A percentile compares a stretch with the other conserved stretches of the same genome.
Evolutionary conservation across 2,329 filamentous ascomycete genomes (phyloP).

Genomic region (Gaeumannomyces tritici): DNA sequence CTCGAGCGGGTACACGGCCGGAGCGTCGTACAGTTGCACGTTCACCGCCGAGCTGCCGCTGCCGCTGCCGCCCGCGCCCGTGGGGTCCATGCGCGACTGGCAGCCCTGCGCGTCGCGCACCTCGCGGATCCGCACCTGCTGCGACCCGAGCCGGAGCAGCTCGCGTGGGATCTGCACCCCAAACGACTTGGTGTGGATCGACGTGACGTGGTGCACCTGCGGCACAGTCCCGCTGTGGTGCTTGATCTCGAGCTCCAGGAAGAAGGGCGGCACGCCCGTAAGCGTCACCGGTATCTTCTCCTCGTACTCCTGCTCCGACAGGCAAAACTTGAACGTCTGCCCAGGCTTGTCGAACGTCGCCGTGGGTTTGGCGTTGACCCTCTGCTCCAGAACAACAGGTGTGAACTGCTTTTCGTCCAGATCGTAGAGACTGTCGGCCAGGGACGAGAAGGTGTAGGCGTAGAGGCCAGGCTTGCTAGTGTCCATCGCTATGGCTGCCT

Average conservation of each 20-base stretch:
- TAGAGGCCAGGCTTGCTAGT: conserved; percentile 75
- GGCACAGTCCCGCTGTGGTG: conserved; percentile 74
- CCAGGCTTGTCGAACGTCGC: conserved; percentile 78
- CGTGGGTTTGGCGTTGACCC: conserved; percentile 72
- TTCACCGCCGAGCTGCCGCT: conserved; percentile 67
- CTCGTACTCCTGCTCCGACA: conserved; percentile 70
- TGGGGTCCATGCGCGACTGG: conserved; percentile 28
- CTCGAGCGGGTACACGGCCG: conserved; percentile 81
- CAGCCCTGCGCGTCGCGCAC: conserved; percentile 84
- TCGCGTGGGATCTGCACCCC: conserved; percentile 77
- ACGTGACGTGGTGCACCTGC: conserved; percentile 72
- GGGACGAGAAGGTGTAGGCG: conserved; percentile 73
- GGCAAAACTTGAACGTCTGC: conserved; percentile 92
- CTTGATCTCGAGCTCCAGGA: conserved; percentile 85
- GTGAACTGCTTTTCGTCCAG: conserved; percentile 56
- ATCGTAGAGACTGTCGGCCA: conserved; percentile 81
- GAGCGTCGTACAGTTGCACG: conserved; percentile 87
- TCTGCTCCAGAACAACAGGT: conserved; percentile 66
- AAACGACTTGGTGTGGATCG: conserved; percentile 66
- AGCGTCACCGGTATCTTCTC: conserved; percentile 83
- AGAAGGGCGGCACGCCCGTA: conserved; percentile 78
- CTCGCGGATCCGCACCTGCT: conserved; percentile 80
- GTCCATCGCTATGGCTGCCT: conserved; percentile 76
- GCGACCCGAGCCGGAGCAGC: conserved; percentile 78
- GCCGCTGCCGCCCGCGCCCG: neutral